These are phyloP conservation scores for Plasmodium blacklocki DNA, from an alignment of 169 alveolate genomes.

Conservation along the genomic window DNA sequence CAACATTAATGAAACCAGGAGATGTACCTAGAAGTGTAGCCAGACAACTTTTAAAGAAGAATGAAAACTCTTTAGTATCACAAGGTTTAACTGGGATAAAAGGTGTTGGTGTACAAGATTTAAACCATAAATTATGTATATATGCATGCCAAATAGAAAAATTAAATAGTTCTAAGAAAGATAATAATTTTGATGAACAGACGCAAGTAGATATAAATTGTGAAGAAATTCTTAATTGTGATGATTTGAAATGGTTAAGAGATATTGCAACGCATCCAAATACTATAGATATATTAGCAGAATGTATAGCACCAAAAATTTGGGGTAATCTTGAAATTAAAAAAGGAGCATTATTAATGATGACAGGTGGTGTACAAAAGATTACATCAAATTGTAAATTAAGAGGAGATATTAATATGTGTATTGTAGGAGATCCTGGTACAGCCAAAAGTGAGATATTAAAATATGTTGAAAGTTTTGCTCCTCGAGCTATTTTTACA, in stretches of 20 bases:
- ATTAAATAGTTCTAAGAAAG: conserved; percentile 80
- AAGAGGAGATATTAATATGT: conserved; percentile 97
- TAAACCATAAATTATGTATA: conserved; percentile 94
- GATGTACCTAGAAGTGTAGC: conserved; percentile 89
- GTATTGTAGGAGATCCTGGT: conserved; percentile 98
- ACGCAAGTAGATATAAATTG: conserved; percentile 79
- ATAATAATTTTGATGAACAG: conserved; percentile 72
- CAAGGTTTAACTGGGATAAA: conserved; percentile 95
- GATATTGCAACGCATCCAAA: conserved; percentile 85
- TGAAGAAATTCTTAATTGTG: conserved; percentile 82
- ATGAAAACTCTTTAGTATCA: conserved; percentile 81
- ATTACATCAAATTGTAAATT: conserved; percentile 93
- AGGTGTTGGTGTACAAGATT: conserved; percentile 95
- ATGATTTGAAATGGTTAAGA: conserved; percentile 85
- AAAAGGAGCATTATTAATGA: conserved; percentile 96
- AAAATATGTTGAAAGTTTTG: conserved; percentile 92
- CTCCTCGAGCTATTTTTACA: conserved; percentile 96
- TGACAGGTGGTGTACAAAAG: conserved; percentile 98
- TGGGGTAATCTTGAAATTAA: conserved; percentile 97
- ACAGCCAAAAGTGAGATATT: conserved; percentile 98
- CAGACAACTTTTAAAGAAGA: conserved; percentile 80
- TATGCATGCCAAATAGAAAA: conserved; percentile 87
- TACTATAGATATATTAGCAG: conserved; percentile 90
- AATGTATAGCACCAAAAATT: conserved; percentile 95
- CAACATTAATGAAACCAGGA: conserved; percentile 96